phyloP scores from a whole-genome alignment of 768 basidiomycete species.

The Mycena maculata region DNA sequence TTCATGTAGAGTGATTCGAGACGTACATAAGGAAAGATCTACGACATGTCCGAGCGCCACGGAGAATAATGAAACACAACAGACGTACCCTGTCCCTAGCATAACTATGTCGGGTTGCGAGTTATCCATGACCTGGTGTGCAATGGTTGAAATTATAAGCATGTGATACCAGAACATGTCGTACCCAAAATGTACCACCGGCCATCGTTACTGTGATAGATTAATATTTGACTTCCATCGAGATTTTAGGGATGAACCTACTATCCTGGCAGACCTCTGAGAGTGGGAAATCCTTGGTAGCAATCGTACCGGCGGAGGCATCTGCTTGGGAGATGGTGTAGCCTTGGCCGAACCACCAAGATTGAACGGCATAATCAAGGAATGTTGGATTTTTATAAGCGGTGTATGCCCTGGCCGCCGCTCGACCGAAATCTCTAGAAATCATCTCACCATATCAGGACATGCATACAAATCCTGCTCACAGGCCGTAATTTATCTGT shows the following conservation, averaged over 20 bases:
- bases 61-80: background rate
- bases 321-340: background rate
- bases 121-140: background rate
- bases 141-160: background rate
- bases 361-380: background rate
- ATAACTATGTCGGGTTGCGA: background rate
- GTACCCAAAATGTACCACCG: conserved; percentile 16
- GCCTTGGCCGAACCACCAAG: background rate
- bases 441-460: too few species aligned
- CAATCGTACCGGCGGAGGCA: background rate
- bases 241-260: background rate
- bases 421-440: too few species aligned
- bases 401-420: background rate
- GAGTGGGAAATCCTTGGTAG: background rate
- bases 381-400: conserved; percentile 19
- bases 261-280: background rate
- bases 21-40: conserved; percentile 14
- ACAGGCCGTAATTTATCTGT: too few species aligned
- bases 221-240: background rate
- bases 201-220: background rate
- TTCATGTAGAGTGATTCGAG: too few species aligned
- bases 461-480: too few species aligned
- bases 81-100: background rate
- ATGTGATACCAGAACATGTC: background rate
- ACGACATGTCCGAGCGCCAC: background rate